A percentile compares a stretch with the other conserved stretches of the same genome.
Conservation (phyloP, 108 stramenopile species). For the Cyclotella cryptica region DNA sequence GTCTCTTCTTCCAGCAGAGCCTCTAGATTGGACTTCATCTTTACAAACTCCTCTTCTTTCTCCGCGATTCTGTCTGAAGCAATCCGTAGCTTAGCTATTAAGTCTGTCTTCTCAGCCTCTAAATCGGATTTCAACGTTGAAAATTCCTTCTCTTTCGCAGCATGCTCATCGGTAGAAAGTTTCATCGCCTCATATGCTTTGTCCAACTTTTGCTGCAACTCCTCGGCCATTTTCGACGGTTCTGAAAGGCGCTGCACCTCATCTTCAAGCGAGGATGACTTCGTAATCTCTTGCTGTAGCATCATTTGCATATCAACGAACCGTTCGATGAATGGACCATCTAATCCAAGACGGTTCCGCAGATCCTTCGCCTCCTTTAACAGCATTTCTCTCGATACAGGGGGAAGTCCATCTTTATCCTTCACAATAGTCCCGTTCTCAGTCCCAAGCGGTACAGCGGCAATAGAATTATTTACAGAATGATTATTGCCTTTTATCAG, state of each 20-base stretch:
- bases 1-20: not conserved
- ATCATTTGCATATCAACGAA: constrained; percentile 15
- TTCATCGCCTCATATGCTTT: constrained; percentile 20
- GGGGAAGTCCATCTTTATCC: not conserved
- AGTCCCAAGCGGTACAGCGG: not conserved
- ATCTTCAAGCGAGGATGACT: constrained; percentile 10
- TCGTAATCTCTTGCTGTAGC: constrained; percentile 8
- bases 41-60: not conserved
- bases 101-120: not conserved
- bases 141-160: not conserved
- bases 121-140: not conserved
- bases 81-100: not conserved
- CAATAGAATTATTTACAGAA: not conserved
- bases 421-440: not conserved
- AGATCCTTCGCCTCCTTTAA: constrained; percentile 11
- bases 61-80: not conserved
- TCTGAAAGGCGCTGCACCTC: constrained; percentile 1
- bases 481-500: constrained; percentile 16
- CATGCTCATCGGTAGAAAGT: not conserved
- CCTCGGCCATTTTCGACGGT: not conserved
- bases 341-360: not conserved
- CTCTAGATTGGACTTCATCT: not conserved
- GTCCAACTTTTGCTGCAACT: constrained; percentile 3
- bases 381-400: constrained; percentile 5
- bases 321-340: constrained; percentile 7